Conservation (phyloP, 2,329 filamentous ascomycete species). For the Sclerotinia borealis region DNA sequence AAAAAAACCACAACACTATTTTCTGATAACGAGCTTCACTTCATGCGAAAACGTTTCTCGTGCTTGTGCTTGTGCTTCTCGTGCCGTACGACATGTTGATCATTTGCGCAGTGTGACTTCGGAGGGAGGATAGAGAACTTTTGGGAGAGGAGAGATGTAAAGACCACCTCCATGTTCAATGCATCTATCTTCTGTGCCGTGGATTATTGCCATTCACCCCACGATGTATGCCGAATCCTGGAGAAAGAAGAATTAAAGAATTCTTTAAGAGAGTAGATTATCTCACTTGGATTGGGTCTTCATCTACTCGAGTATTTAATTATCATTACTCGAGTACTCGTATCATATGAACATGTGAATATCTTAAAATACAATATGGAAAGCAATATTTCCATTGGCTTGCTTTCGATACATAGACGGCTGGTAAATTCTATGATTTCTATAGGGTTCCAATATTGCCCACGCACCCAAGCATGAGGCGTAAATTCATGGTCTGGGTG, state of each 20-base stretch:
- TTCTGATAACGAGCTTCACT: neutral
- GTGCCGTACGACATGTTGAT: neutral
- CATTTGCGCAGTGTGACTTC: neutral
- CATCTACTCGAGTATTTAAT: neutral
- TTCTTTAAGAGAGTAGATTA: no score
- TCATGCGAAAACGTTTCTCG: neutral
- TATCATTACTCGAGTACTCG: no score
- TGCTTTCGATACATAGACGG: neutral
- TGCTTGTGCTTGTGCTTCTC: neutral
- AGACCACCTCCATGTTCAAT: neutral
- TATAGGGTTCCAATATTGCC: neutral
- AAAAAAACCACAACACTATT: neutral
- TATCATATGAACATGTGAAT: neutral
- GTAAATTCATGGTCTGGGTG: neutral
- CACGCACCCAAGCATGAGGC: neutral
- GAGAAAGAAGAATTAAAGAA: no score
- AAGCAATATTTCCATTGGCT: neutral
- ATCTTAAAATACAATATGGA: neutral
- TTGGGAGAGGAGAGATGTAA: neutral
- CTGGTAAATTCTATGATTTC: neutral
- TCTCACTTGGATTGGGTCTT: neutral
- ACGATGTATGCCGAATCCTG: neutral
- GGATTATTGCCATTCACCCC: neutral
- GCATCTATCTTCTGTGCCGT: neutral
- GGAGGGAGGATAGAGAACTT: neutral